phyloP scores from a whole-genome alignment of 1,284 basidiomycete genomes.

The Boletus semigastroideus region DNA sequence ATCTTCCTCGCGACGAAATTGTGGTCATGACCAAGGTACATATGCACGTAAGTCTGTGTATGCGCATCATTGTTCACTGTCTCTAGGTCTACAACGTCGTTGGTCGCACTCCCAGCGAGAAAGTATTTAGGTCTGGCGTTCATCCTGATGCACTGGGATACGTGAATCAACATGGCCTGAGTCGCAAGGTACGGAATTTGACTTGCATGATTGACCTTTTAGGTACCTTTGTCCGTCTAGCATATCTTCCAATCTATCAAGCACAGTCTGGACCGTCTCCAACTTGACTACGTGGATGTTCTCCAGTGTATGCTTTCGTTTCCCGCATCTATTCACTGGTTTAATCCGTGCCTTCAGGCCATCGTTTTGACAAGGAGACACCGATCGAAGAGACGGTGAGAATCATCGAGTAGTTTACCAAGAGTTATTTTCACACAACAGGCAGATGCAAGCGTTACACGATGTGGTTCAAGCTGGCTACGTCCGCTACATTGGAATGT shows the following conservation, averaged over 20 bases:
- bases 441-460: neutral
- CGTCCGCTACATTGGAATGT: neutral
- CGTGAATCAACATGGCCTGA: neutral
- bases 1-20: neutral
- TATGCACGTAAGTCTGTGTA: neutral
- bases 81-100: neutral
- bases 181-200: neutral
- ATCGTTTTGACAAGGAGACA: neutral
- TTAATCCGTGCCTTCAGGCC: neutral
- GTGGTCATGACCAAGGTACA: neutral
- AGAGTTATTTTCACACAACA: neutral
- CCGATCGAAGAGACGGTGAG: neutral
- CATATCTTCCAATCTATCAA: neutral
- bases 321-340: neutral
- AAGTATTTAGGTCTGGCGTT: neutral
- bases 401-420: neutral
- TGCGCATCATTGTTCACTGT: neutral
- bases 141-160: neutral
- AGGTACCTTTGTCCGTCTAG: neutral
- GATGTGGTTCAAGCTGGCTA: neutral
- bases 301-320: neutral
- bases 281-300: neutral
- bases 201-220: neutral
- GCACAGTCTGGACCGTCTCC: neutral
- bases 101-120: neutral